Conservation (phyloP, 2,329 filamentous ascomycete genomes). For the Fusarium secorum region DNA sequence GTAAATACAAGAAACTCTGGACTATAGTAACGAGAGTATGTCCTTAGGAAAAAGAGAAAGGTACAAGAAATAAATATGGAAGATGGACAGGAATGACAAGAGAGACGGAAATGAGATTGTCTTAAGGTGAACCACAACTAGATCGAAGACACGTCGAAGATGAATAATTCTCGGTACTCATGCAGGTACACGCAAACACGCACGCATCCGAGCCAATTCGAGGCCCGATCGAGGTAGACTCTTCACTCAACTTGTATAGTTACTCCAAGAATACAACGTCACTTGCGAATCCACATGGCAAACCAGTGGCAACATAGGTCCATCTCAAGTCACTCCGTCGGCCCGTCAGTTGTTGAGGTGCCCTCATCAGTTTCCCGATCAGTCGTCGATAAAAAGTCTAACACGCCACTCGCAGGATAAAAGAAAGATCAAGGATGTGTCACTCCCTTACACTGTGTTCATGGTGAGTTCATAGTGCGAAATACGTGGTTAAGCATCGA, state of each 20-base stretch:
- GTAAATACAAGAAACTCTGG: background rate
- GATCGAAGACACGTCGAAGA: conserved; percentile 13
- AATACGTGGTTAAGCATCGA: background rate
- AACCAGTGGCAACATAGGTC: conserved; percentile 15
- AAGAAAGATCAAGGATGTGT: background rate
- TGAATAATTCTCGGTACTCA: conserved; percentile 8
- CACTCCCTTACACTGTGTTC: conserved; percentile 2
- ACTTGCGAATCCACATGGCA: background rate
- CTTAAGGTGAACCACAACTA: background rate
- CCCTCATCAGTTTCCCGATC: background rate
- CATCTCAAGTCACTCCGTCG: conserved; percentile 13
- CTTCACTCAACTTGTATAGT: background rate
- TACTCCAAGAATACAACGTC: conserved; percentile 11
- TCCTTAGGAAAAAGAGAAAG: background rate
- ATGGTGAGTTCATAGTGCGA: background rate
- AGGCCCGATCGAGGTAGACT: background rate
- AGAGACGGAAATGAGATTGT: background rate
- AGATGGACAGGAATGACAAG: background rate
- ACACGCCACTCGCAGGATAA: conserved; percentile 16
- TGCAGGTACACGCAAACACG: conserved; percentile 24
- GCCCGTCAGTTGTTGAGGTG: conserved; percentile 1
- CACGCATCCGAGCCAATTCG: conserved; percentile 7
- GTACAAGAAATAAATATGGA: background rate
- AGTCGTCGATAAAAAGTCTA: conserved; percentile 13
- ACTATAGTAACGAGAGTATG: conserved; percentile 27